phyloP scores from a whole-genome alignment of 345 rosid genomes.

The Eucalyptus pauciflora region DNA sequence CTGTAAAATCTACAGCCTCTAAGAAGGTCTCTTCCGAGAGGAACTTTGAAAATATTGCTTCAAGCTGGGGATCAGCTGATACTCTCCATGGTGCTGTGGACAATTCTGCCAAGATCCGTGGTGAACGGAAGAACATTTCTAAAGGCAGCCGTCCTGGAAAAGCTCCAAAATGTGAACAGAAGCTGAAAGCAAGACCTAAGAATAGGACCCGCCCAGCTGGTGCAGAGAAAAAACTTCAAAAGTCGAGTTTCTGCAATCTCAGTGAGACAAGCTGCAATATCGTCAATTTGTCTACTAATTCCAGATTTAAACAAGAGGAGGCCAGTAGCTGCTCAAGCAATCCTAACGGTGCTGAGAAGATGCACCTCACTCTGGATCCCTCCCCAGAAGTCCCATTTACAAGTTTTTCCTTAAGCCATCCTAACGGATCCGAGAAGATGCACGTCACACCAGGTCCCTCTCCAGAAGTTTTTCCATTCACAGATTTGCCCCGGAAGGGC shows the following conservation, averaged over 20 bases:
- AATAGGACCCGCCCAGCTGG: constrained; percentile 2
- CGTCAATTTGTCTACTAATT: neutral
- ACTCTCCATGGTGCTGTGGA: neutral
- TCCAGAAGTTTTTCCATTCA: constrained; percentile 9
- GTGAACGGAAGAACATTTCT: constrained; percentile 1
- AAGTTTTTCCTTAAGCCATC: constrained; percentile 10
- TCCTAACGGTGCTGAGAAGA: neutral
- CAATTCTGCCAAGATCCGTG: neutral
- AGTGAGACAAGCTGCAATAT: neutral
- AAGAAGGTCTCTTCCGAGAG: neutral
- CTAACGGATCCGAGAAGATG: neutral
- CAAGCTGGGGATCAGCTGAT: neutral
- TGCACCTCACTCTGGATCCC: neutral
- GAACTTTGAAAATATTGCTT: neutral
- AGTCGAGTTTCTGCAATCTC: constrained; percentile 3
- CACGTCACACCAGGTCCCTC: neutral
- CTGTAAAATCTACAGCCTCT: neutral
- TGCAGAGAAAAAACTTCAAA: constrained; percentile 4
- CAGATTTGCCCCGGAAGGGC: constrained; percentile 13
- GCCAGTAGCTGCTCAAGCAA: neutral
- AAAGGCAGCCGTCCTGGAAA: neutral
- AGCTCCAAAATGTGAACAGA: neutral
- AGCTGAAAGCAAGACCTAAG: constrained; percentile 1
- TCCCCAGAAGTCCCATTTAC: constrained; percentile 11
- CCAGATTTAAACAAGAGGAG: constrained; percentile 4